Base-by-base conservation (phyloP, 2,329 filamentous ascomycete species). In the Colletotrichum trifolii region DNA sequence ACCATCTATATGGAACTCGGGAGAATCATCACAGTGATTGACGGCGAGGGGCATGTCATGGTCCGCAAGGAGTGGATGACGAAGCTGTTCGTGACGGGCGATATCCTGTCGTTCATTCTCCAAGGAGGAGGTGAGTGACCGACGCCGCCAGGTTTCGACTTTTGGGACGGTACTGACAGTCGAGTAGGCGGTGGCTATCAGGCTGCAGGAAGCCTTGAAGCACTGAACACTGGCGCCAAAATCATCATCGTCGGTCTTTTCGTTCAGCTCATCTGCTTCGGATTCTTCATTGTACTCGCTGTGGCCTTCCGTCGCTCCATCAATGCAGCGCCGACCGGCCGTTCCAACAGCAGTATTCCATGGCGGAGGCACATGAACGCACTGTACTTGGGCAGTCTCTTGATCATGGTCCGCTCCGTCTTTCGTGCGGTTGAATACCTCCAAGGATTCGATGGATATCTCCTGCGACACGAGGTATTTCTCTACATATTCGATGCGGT, bases 201-300 rank as follows among this genome's bases (percentile, higher is more conserved):
- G 47, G 38, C 64, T 2, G 13, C 54, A 1, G 64, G 64, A 0
- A 50, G 15, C n/a, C 50, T 59, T 1, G 54, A 54, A 1, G 59
- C 64, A 10, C 46, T 56, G 6, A 34, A 70, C 2, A 70, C 69
- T 3, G 83, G 82, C 33, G 75, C 83, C 60, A 77, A 81, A 11
- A 74, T 88, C 48, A 82, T 88, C 6, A 73, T 88, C 8, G 81
- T 71, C 3, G 86, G 86, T 2, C 74, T 89, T 1, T 73, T 82
- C 11, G 74, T 88, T 6, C 87, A 89, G 69, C 78, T 89, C 15
- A 47, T 85, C 15, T 81, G 84, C 64, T 87, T 89, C 57, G 77
- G 78, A 1, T 75, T 87, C 58, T 89, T 89, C 69, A 75, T 87
- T 40, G 52, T 82, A 2, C 77, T 81, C 0, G 79, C 83, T 0